A percentile compares a stretch with the other conserved stretches of the same genome.
These are phyloP conservation scores for Pseudocercospora vitis DNA, from an alignment of 2,329 filamentous ascomycete genomes.

Conservation along the genomic window DNA sequence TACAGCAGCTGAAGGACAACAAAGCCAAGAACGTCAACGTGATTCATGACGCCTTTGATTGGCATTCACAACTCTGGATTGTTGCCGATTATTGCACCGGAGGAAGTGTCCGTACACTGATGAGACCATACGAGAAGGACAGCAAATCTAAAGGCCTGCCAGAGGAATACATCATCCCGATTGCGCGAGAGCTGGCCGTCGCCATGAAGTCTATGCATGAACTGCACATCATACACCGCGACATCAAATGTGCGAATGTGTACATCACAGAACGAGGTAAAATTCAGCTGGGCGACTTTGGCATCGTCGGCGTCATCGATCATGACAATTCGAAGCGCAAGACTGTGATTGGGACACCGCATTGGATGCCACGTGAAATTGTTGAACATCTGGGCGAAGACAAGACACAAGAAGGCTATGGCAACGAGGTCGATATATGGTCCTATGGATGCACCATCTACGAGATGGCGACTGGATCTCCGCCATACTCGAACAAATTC, in stretches of 20 bases:
- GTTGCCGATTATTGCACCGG: slow-evolving; percentile 84
- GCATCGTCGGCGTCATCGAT: slow-evolving; percentile 76
- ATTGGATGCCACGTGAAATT: slow-evolving; percentile 85
- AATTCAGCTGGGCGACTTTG: slow-evolving; percentile 82
- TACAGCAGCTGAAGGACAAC: slow-evolving; percentile 71
- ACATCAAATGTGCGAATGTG: slow-evolving; percentile 73
- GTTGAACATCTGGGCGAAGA: slow-evolving; percentile 51
- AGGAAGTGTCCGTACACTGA: slow-evolving; percentile 70
- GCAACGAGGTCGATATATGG: slow-evolving; percentile 69
- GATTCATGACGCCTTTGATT: slow-evolving; percentile 74
- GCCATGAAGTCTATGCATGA: slow-evolving; percentile 64
- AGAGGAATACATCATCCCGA: slow-evolving; percentile 63
- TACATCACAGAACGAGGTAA: slow-evolving; percentile 73
- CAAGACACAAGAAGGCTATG: slow-evolving; percentile 46
- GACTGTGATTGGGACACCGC: slow-evolving; percentile 77
- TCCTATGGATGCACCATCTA: slow-evolving; percentile 78
- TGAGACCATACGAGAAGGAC: slow-evolving; percentile 42
- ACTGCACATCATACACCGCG: slow-evolving; percentile 64
- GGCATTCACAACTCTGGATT: slow-evolving; percentile 82
- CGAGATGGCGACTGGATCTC: slow-evolving; percentile 76
- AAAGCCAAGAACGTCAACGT: slow-evolving; percentile 78
- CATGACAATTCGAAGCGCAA: slow-evolving; percentile 70
- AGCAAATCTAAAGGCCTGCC: slow-evolving; percentile 45
- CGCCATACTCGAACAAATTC: slow-evolving; percentile 57
- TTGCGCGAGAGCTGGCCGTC: slow-evolving; percentile 63